Base-by-base conservation (phyloP, 2,329 filamentous ascomycete species). In the Ampelomyces quisqualis region DNA sequence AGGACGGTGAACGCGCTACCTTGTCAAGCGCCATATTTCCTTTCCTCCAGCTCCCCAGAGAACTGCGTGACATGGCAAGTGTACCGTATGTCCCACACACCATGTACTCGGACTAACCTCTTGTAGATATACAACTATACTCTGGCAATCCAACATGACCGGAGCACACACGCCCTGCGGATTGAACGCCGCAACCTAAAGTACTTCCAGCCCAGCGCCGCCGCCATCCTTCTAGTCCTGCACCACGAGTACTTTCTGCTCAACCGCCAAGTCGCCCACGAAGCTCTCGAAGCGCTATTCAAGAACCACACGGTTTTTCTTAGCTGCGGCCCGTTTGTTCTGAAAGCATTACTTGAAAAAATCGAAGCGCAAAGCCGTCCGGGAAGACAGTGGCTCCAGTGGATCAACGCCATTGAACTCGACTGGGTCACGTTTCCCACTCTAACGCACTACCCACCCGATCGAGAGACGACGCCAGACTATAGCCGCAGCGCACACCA, bases 381-480 rank as follows among this genome's bases (percentile, higher is more conserved):
- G 2, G 58, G 59, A 29, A 53, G 50, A 22, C 51, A 60, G 26
- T 65, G 61, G 60, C 52, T 68, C 23, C 45, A 44, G 22, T 62
- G 57, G 55, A 43, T 67, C 11, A 62, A 59, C 37, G 49, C 46
- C 9, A 57, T 68, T 7, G 58, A 65, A 29, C 37, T 67, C 1
- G 60, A 67, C 34, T 68, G 65, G 65, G 50, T 59, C 23, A 68
- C 64, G 0, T 62, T 68, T 26, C 65, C 65, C 1, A 62, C 63
- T 24, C 47, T 68, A 27, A 42, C 49, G 11, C 41, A 49, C 23
- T 67, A 67, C 35, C 64, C 63, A 2, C 65, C 64, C 7, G 52
- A 62, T 11, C 36, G 53, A 13, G 51, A 49, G 30, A 44, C 1
- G 55, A 66, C 17, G 57, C n/a, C 64, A 10, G 60, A 66, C 32